Conservation (phyloP, 768 basidiomycete genomes). For the Lyophyllum shimeji region DNA sequence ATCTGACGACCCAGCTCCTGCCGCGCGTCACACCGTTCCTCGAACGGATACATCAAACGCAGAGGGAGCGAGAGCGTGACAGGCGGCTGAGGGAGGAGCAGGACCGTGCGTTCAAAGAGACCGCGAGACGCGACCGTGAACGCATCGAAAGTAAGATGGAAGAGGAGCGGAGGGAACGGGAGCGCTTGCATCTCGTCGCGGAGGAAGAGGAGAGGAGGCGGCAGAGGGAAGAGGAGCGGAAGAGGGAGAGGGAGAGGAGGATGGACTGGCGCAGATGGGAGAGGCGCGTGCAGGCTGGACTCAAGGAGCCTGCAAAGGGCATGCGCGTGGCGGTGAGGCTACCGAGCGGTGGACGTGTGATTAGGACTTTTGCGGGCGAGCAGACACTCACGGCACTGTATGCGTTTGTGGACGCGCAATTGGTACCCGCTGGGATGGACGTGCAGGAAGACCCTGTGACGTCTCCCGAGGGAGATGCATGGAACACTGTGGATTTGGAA, state of each 20-base stretch:
- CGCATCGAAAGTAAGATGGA: slow-evolving; percentile 57
- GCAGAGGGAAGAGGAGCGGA: slow-evolving; percentile 37
- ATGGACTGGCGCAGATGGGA: slow-evolving; percentile 46
- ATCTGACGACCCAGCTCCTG: slow-evolving; percentile 70
- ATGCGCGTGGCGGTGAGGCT: slow-evolving; percentile 55
- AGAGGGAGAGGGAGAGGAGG: slow-evolving; percentile 54
- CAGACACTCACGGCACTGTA: slow-evolving; percentile 67
- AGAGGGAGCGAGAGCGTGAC: slow-evolving; percentile 50
- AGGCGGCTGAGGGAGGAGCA: slow-evolving; percentile 75
- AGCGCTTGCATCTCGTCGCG: slow-evolving; percentile 32
- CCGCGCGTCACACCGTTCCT: slow-evolving; percentile 84
- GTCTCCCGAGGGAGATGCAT: slow-evolving; percentile 40
- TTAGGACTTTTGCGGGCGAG: slow-evolving; percentile 51
- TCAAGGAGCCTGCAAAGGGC: slow-evolving; percentile 21
- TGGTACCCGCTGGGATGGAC: slow-evolving; percentile 41
- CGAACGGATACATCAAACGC: slow-evolving; percentile 50
- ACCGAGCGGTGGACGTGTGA: slow-evolving; percentile 54
- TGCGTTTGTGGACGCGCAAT: slow-evolving; percentile 66
- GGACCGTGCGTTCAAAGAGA: slow-evolving; percentile 73
- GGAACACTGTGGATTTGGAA: slow-evolving; percentile 33
- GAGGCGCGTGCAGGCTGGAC: slow-evolving; percentile 37
- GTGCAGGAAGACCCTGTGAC: slow-evolving; percentile 40
- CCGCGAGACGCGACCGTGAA: slow-evolving; percentile 65
- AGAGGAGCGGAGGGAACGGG: slow-evolving; percentile 32
- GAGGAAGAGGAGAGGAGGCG: slow-evolving; percentile 26